These are phyloP conservation scores for Novakomyces olei DNA, from an alignment of 805 yeast genomes.

Conservation along the genomic window DNA sequence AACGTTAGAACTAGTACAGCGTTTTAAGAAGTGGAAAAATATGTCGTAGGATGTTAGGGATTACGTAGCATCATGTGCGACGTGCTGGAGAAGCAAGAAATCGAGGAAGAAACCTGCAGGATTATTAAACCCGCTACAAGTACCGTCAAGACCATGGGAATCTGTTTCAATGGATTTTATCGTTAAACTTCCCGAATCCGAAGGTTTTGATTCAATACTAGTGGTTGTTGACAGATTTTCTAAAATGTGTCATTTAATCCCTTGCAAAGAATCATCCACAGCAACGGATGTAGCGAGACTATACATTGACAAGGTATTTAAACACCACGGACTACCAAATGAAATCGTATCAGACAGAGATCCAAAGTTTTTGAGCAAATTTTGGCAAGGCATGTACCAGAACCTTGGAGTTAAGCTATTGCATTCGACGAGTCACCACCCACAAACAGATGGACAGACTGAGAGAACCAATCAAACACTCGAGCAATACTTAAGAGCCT, in stretches of 20 bases:
- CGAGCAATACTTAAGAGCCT: too few relatives aligned
- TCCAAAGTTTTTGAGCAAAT: too few relatives aligned
- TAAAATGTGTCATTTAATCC: conserved; percentile 10
- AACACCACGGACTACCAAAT: too few relatives aligned
- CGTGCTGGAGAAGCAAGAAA: conserved; percentile 7
- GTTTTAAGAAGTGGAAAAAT: conserved; percentile 5
- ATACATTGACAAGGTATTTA: too few relatives aligned
- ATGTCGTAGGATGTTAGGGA: conserved; percentile 5
- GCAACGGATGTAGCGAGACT: too few relatives aligned
- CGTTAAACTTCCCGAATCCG: conserved; percentile 6
- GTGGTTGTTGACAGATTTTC: conserved; percentile 11
- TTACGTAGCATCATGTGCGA: conserved; percentile 6
- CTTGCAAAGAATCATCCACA: too few relatives aligned
- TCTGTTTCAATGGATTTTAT: conserved; percentile 9
- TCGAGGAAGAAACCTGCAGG: conserved; percentile 5
- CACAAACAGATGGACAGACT: too few relatives aligned
- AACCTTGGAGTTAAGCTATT: too few relatives aligned
- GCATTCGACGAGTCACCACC: too few relatives aligned
- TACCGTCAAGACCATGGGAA: conserved; percentile 7
- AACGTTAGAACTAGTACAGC: conserved; percentile 1
- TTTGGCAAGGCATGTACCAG: too few relatives aligned
- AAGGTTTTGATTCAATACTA: conserved; percentile 7
- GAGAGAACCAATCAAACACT: too few relatives aligned
- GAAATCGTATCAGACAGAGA: too few relatives aligned
- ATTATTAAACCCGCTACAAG: conserved; percentile 6